phyloP scores from a whole-genome alignment of 2,329 filamentous ascomycete species.

The Neofusicoccum cordaticola region DNA sequence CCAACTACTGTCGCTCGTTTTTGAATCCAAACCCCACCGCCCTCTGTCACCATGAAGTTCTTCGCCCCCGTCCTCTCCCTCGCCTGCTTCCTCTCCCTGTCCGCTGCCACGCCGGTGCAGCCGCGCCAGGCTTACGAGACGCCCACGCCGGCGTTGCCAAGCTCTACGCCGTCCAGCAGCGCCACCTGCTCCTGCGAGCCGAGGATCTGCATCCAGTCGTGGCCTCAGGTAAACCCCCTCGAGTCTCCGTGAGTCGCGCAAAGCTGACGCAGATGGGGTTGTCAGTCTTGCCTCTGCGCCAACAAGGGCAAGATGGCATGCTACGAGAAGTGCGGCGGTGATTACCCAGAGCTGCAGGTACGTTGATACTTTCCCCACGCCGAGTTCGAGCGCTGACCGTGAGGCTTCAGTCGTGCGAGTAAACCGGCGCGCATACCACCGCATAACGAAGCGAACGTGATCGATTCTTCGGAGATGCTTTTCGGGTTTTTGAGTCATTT shows the following conservation, averaged over 20 bases:
- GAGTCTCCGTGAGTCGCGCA: not conserved
- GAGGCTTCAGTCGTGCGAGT: not conserved
- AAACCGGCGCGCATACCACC: not conserved
- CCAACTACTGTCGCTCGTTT: not conserved
- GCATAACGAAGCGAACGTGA: not conserved
- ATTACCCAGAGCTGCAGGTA: conserved; percentile 8
- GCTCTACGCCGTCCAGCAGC: not conserved
- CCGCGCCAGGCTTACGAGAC: not conserved
- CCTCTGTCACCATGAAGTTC: conserved; percentile 8
- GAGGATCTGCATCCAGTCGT: conserved; percentile 13
- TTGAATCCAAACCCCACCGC: not conserved
- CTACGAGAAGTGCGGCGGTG: conserved; percentile 18
- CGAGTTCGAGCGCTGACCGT: not conserved
- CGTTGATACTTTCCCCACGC: not conserved
- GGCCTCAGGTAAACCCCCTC: conserved; percentile 4
- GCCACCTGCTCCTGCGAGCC: conserved; percentile 15
- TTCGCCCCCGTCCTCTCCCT: not conserved
- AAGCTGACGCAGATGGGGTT: not conserved
- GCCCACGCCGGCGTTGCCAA: not conserved
- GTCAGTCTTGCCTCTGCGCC: conserved; percentile 11
- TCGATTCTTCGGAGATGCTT: not conserved
- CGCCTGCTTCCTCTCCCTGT: not conserved
- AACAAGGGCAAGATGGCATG: conserved; percentile 14
- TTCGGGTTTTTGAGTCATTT: not conserved
- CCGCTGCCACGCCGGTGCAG: not conserved